A percentile compares a stretch with the other conserved stretches of the same genome.
These are phyloP conservation scores for Cyclocybe cylindracea DNA, from an alignment of 768 basidiomycete species.

Conservation along the genomic window DNA sequence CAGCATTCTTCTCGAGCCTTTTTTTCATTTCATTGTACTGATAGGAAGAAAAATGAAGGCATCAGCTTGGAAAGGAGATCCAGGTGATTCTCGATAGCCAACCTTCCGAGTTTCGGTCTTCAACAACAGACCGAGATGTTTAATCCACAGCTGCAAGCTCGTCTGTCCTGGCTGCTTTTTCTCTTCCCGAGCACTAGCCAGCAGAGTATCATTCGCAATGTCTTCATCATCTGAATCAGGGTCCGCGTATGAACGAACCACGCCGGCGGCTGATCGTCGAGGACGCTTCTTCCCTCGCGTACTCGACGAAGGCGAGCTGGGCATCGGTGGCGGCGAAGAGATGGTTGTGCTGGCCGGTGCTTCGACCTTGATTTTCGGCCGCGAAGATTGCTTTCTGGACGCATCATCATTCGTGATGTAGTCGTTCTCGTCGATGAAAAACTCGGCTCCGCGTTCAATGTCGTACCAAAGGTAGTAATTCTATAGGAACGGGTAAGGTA, in stretches of 20 bases:
- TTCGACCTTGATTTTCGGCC: constrained; percentile 44
- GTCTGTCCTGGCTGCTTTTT: constrained; percentile 42
- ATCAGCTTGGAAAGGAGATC: constrained; percentile 1
- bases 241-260: constrained; percentile 60
- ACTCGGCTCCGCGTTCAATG: constrained; percentile 67
- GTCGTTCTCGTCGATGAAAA: constrained; percentile 70
- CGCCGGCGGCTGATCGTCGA: constrained; percentile 52
- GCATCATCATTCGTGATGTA: constrained; percentile 46
- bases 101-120: constrained; percentile 77
- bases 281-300: constrained; percentile 52
- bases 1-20: constrained; percentile 44
- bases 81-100: constrained; percentile 5
- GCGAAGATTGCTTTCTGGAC: constrained; percentile 15
- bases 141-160: constrained; percentile 66
- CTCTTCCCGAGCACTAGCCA: constrained; percentile 29
- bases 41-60: constrained; percentile 7
- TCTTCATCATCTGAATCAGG: constrained; percentile 75
- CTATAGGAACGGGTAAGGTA: constrained; percentile 28
- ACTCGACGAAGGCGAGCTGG: constrained; percentile 22
- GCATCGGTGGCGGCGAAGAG: constrained; percentile 19
- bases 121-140: constrained; percentile 57
- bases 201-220: constrained; percentile 38
- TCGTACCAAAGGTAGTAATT: constrained; percentile 55
- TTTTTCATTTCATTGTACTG: constrained; percentile 70
- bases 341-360: constrained; percentile 28